Percentiles rank a stretch among this genome's conserved stretches.
Conservation (phyloP, 2,329 filamentous ascomycete genomes). For the Fusarium sp. region DNA sequence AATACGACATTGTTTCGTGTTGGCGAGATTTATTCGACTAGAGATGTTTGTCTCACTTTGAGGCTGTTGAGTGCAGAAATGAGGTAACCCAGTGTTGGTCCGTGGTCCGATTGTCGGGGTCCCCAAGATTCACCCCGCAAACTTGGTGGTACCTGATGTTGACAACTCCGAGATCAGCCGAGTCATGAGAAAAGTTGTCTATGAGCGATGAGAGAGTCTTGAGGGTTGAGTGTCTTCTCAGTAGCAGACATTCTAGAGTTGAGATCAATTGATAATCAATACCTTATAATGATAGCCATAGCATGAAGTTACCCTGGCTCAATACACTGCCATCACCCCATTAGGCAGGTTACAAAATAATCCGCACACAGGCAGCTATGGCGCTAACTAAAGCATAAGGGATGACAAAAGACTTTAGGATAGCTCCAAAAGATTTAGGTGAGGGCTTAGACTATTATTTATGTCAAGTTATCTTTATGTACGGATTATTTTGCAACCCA, state of each 20-base stretch:
- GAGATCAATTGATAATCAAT: background rate
- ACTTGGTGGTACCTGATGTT: conserved; percentile 22
- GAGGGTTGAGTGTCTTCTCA: background rate
- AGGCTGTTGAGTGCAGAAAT: background rate
- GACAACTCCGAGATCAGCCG: conserved; percentile 17
- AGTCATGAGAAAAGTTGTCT: background rate
- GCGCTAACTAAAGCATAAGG: no score
- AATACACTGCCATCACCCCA: conserved; percentile 7
- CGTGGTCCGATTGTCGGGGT: conserved; percentile 29
- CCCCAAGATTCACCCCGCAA: conserved; percentile 34
- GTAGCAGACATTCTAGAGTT: background rate
- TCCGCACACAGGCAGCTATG: no score
- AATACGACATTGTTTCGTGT: conserved; percentile 1
- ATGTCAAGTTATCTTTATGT: no score
- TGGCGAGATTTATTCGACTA: background rate
- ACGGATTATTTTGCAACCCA: no score
- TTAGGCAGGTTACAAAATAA: no score
- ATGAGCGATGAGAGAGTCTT: background rate
- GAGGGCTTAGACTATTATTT: no score
- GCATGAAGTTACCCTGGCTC: background rate
- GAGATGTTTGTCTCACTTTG: background rate
- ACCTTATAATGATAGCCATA: background rate
- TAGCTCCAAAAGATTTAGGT: no score
- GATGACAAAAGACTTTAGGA: no score
- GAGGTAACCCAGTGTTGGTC: background rate